Evolutionary conservation across 768 basidiomycete genomes (phyloP).

Genomic region (Tricholoma sp.): DNA sequence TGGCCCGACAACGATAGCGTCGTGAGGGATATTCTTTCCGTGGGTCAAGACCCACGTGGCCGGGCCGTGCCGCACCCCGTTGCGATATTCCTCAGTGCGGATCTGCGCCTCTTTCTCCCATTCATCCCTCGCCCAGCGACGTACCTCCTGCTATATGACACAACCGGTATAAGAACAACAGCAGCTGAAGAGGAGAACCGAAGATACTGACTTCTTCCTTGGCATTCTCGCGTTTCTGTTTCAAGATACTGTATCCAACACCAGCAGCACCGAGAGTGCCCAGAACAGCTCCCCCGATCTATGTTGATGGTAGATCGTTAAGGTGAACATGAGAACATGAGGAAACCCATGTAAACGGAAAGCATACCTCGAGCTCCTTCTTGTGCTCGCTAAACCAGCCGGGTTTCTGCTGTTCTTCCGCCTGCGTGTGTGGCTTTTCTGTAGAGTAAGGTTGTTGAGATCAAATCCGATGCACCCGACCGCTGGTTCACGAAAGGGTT

Average conservation of each 20-base stretch:
- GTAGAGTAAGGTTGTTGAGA: no score
- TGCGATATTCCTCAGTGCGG: constrained; percentile 47
- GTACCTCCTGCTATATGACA: constrained; percentile 41
- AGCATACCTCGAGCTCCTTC: no score
- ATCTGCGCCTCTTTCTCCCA: constrained; percentile 56
- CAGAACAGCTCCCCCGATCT: constrained; percentile 64
- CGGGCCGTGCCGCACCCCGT: constrained; percentile 38
- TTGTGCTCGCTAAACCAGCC: no score
- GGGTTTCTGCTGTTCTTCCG: background rate
- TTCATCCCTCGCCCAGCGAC: constrained; percentile 41
- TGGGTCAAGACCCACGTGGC: constrained; percentile 59
- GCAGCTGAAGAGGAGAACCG: background rate
- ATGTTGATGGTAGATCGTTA: background rate
- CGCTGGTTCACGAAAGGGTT: no score
- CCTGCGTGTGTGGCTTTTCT: no score
- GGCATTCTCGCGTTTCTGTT: constrained; percentile 45
- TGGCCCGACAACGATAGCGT: constrained; percentile 53
- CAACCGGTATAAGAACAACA: background rate
- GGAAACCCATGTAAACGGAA: no score
- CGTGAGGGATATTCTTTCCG: constrained; percentile 53
- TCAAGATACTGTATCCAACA: constrained; percentile 47
- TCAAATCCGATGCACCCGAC: no score
- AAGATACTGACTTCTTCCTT: constrained; percentile 45
- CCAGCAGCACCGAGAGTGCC: constrained; percentile 49
- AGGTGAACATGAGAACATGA: background rate